phyloP scores from a whole-genome alignment of 2,329 filamentous ascomycete genomes.

The Plectosphaerella cucumerina region DNA sequence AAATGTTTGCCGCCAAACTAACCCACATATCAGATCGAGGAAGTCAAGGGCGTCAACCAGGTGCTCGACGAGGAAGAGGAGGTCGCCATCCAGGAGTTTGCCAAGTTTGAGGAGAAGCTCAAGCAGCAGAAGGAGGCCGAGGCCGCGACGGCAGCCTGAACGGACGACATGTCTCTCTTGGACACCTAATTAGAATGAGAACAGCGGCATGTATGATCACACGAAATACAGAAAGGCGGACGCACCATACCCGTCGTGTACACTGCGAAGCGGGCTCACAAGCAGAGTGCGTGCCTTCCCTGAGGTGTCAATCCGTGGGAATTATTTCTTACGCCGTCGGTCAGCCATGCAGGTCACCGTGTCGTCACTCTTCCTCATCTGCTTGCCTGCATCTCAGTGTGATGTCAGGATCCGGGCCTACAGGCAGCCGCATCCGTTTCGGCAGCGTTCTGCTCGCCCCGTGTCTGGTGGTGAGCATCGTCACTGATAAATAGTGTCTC shows the following conservation, averaged over 20 bases:
- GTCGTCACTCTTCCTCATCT: no score
- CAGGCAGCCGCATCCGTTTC: no score
- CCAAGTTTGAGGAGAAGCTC: conserved; percentile 86
- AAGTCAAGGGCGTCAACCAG: conserved; percentile 89
- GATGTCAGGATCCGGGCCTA: no score
- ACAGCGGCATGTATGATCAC: conserved; percentile 7
- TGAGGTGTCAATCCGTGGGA: no score
- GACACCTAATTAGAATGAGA: not conserved
- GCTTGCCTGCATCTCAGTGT: no score
- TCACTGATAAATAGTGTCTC: no score
- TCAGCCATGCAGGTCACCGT: not conserved
- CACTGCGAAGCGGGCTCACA: conserved; percentile 20
- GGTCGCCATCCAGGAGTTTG: conserved; percentile 81
- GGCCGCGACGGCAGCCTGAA: conserved; percentile 16
- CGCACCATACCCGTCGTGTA: conserved; percentile 9
- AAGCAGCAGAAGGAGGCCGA: conserved; percentile 44
- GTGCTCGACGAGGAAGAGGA: conserved; percentile 91
- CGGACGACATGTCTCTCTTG: not conserved
- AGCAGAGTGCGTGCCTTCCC: not conserved
- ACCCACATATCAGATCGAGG: conserved; percentile 69
- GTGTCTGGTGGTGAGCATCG: no score
- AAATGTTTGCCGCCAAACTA: not conserved
- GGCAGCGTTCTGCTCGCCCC: no score
- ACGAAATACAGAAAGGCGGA: no score
- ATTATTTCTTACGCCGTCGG: no score